A percentile compares a stretch with the other conserved stretches of the same genome.
Evolutionary conservation across 805 yeast species (phyloP).

Genomic region (Yarrowia sp.): DNA sequence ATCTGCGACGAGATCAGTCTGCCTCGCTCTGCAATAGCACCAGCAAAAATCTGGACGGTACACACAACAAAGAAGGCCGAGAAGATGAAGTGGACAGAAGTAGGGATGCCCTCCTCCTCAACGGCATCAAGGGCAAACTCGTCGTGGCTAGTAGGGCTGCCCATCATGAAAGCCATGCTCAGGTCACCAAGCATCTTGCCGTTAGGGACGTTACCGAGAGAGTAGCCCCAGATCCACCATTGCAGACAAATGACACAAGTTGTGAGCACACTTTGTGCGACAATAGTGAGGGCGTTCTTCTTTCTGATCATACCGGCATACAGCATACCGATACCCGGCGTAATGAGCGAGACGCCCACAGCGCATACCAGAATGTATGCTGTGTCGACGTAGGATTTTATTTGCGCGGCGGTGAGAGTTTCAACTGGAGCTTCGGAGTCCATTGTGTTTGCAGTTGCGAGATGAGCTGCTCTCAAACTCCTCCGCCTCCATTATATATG

Average conservation of each 20-base stretch:
- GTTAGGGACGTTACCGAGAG: constrained; percentile 59
- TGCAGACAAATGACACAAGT: constrained; percentile 80
- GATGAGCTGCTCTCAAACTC: background rate
- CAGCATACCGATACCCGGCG: constrained; percentile 90
- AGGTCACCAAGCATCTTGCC: constrained; percentile 65
- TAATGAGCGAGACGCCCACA: constrained; percentile 60
- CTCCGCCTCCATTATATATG: background rate
- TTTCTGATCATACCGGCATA: constrained; percentile 95
- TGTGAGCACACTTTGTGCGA: constrained; percentile 94
- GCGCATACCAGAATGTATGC: constrained; percentile 18
- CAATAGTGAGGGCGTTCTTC: constrained; percentile 85
- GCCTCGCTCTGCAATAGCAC: constrained; percentile 98
- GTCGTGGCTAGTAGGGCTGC: constrained; percentile 32
- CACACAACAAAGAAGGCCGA: constrained; percentile 96
- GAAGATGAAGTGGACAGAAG: constrained; percentile 81
- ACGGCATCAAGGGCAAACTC: background rate
- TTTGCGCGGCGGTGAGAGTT: background rate
- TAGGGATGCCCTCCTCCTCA: constrained; percentile 57
- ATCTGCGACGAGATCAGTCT: constrained; percentile 95
- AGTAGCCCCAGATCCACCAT: constrained; percentile 99
- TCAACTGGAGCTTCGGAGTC: background rate
- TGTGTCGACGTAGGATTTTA: constrained; percentile 14
- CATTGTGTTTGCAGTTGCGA: background rate
- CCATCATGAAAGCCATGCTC: constrained; percentile 31
- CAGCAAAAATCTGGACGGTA: constrained; percentile 90